These are phyloP conservation scores for Caryopteris hybrid DNA, from an alignment of 305 asterid genomes.

Conservation along the genomic window DNA sequence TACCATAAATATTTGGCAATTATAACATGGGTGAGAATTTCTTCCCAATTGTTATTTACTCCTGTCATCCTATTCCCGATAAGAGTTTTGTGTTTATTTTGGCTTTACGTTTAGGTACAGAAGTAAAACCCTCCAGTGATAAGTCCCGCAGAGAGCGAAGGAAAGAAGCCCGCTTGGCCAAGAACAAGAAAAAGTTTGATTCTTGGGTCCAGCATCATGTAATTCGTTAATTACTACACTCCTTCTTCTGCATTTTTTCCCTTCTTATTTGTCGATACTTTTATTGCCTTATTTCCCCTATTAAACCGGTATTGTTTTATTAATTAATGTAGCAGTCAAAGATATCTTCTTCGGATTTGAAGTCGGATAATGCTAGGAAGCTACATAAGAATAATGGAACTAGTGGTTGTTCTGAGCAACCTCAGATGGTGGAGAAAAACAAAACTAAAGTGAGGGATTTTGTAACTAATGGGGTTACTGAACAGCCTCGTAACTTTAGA, in stretches of 20 bases:
- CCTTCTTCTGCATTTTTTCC: neutral
- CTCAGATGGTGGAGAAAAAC: conserved; percentile 19
- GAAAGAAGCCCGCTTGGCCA: conserved; percentile 56
- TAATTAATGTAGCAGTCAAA: conserved; percentile 25
- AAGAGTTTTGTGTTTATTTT: neutral
- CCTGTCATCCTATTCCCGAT: neutral
- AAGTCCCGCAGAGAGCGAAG: conserved; percentile 54
- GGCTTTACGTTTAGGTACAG: conserved; percentile 20
- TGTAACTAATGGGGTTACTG: conserved; percentile 6
- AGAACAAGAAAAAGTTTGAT: conserved; percentile 53
- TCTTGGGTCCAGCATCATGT: conserved; percentile 64
- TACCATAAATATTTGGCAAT: neutral
- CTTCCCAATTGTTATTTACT: neutral
- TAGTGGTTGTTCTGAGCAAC: neutral
- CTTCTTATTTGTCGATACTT: too few species aligned
- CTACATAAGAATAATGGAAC: conserved; percentile 13
- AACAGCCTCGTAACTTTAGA: conserved; percentile 1
- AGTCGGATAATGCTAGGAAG: conserved; percentile 1
- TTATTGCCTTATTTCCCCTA: too few species aligned
- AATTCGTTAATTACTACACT: neutral
- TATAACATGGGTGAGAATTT: conserved; percentile 14
- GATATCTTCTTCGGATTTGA: neutral
- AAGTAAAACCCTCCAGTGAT: conserved; percentile 11
- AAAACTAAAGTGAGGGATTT: conserved; percentile 10
- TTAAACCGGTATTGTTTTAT: too few species aligned